Evolutionary conservation across 163 green algal species (phyloP).

Genomic region (Chlorella variabilis): DNA sequence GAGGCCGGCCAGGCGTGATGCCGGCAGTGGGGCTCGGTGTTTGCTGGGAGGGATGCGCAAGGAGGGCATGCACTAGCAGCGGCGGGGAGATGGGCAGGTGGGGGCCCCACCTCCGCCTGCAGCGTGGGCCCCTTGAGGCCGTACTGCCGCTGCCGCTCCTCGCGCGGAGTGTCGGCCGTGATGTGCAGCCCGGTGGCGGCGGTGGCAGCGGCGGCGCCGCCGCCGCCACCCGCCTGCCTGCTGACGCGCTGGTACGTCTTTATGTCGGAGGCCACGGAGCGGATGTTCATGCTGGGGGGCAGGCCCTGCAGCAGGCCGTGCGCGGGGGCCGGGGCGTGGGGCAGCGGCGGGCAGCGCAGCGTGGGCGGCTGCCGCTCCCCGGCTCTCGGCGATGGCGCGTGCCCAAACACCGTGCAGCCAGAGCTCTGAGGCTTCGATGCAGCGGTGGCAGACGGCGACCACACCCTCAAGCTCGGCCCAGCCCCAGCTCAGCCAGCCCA

Average conservation of each 20-base stretch:
- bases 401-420: too few relatives aligned
- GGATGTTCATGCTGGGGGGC: conserved; percentile 52
- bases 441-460: background rate
- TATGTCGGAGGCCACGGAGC: conserved; percentile 42
- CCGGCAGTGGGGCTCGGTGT: too few relatives aligned
- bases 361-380: background rate
- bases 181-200: conserved; percentile 16
- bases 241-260: conserved; percentile 33
- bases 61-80: too few relatives aligned
- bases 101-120: conserved; percentile 28
- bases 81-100: too few relatives aligned
- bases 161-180: conserved; percentile 25
- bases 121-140: conserved; percentile 41
- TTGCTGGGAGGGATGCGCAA: too few relatives aligned
- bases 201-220: background rate
- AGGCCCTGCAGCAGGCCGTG: conserved; percentile 44
- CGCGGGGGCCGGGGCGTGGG: too few relatives aligned
- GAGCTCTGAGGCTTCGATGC: too few relatives aligned
- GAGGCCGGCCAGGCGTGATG: too few relatives aligned
- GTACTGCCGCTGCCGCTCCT: conserved; percentile 41
- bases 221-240: background rate
- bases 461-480: too few relatives aligned
- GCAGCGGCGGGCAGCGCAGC: too few relatives aligned
- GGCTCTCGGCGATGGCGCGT: too few relatives aligned
- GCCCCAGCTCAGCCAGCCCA: too few relatives aligned